These are phyloP conservation scores for Coemansia aciculifera DNA, from an alignment of 192 early-diverging fungal genomes.

Conservation along the genomic window DNA sequence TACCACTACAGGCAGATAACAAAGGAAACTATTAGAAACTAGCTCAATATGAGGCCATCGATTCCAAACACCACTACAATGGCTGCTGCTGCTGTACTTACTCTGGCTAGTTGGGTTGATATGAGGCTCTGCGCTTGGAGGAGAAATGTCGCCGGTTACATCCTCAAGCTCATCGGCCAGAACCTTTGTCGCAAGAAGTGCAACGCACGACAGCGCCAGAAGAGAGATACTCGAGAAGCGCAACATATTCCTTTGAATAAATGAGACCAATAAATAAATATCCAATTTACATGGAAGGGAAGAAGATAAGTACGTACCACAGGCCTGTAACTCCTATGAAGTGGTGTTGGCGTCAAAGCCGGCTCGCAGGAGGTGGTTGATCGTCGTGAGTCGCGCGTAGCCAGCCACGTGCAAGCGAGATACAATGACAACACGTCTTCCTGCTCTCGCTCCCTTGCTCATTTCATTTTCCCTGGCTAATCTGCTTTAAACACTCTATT, in stretches of 20 bases:
- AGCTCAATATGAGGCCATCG: background rate
- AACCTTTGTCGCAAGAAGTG: constrained; percentile 21
- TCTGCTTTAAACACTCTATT: background rate
- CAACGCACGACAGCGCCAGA: constrained; percentile 25
- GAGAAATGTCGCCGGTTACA: constrained; percentile 26
- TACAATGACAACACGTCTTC: background rate
- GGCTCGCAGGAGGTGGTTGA: background rate
- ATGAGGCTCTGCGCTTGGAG: constrained; percentile 12
- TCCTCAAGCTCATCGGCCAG: constrained; percentile 48
- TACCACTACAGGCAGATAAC: background rate
- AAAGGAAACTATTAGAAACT: background rate
- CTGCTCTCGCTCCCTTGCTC: background rate
- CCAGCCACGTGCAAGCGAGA: background rate
- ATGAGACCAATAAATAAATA: background rate
- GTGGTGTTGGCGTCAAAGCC: background rate
- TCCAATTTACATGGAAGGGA: background rate
- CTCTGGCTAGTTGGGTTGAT: background rate
- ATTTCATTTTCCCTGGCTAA: background rate
- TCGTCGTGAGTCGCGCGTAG: background rate
- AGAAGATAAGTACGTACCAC: background rate
- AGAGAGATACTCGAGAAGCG: constrained; percentile 20
- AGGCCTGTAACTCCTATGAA: too few relatives aligned
- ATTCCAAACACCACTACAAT: background rate
- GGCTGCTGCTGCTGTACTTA: constrained; percentile 6
- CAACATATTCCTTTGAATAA: background rate